Evolutionary conservation across 2,329 filamentous ascomycete species (phyloP).

Genomic region (Neonectria faginata): DNA sequence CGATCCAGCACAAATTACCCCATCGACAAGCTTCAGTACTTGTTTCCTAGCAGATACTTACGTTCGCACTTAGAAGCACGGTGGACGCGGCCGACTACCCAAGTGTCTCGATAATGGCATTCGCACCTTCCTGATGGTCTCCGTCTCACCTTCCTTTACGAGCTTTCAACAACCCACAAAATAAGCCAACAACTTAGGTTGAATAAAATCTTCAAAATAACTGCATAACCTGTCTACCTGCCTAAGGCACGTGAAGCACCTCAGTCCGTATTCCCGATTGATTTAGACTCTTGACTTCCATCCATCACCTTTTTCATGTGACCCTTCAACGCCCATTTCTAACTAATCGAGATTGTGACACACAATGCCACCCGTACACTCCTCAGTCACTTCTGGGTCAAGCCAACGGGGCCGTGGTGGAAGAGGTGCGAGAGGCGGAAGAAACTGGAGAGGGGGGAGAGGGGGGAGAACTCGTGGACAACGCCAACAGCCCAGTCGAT

Average conservation of each 20-base stretch:
- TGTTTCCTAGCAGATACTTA: not conserved
- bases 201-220: not conserved
- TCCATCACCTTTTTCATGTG: not conserved
- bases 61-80: not conserved
- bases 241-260: not conserved
- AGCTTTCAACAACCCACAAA: not conserved
- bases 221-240: not conserved
- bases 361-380: slow-evolving; percentile 31
- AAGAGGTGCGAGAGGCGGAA: slow-evolving; percentile 6
- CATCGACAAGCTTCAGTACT: not conserved
- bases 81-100: not conserved
- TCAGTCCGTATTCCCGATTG: not conserved
- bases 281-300: not conserved
- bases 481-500: slow-evolving; percentile 8
- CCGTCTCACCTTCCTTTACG: not conserved
- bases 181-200: not conserved
- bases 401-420: slow-evolving; percentile 25
- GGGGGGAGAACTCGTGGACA: slow-evolving; percentile 11
- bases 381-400: slow-evolving; percentile 24
- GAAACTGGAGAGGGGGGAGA: slow-evolving; percentile 15
- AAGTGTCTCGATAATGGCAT: not conserved
- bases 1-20: not conserved
- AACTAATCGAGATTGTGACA: not conserved
- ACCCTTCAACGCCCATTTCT: not conserved
- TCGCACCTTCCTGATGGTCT: not conserved